Evolutionary conservation across 495 filamentous ascomycete genomes (phyloP).

Genomic region (Aspergillus egyptiacus): DNA sequence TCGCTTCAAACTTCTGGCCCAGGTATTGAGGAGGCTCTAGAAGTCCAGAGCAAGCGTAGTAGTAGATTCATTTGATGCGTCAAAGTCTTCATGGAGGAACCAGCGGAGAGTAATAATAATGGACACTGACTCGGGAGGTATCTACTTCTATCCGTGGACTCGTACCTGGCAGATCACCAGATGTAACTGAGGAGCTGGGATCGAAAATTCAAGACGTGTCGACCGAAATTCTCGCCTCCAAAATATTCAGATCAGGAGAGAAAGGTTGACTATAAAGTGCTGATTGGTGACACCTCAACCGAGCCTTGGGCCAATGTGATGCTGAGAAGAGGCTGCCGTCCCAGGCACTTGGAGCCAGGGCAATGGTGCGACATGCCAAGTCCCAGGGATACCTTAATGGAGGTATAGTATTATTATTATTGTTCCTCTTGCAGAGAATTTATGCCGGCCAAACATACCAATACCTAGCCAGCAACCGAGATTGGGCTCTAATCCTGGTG

Average conservation of each 20-base stretch:
- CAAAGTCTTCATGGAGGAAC: background rate
- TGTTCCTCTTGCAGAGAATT: background rate
- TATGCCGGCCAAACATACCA: background rate
- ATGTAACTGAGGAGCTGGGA: constrained; percentile 4
- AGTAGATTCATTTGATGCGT: background rate
- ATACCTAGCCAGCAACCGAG: background rate
- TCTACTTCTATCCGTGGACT: too few species aligned
- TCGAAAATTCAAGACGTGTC: background rate
- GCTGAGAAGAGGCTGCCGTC: constrained; percentile 2
- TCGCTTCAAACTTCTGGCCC: background rate
- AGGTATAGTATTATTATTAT: too few species aligned
- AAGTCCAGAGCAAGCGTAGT: background rate
- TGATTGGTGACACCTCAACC: constrained; percentile 18
- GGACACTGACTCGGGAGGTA: too few species aligned
- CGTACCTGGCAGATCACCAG: too few species aligned
- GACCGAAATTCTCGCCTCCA: constrained; percentile 5
- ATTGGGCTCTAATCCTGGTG: background rate
- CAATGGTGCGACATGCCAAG: constrained; percentile 18
- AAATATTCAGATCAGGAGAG: background rate
- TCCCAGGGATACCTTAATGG: background rate
- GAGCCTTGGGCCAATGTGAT: constrained; percentile 8
- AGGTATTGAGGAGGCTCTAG: background rate
- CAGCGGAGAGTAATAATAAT: background rate
- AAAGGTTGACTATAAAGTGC: background rate
- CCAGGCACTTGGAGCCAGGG: constrained; percentile 8